Evolutionary conservation across 441 rosid species (phyloP).

Genomic region (Erodium chrysanthum): DNA sequence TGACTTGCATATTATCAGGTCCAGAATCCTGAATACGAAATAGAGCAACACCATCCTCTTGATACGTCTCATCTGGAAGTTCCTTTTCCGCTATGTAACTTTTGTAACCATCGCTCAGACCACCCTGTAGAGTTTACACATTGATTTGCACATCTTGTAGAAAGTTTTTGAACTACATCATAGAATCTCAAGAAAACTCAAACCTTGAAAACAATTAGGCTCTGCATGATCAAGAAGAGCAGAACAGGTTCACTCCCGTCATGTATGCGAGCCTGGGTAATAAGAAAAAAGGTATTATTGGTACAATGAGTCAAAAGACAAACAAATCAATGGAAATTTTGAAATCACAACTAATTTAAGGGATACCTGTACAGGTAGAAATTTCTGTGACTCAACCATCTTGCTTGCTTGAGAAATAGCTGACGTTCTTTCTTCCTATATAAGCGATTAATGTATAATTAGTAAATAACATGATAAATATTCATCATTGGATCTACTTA

Average conservation of each 20-base stretch:
- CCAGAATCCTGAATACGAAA: slow-evolving; percentile 91
- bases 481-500: no score
- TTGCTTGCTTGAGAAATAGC: slow-evolving; percentile 62
- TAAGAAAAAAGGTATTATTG: slow-evolving; percentile 13
- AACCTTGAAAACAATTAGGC: slow-evolving; percentile 83
- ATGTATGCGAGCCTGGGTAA: slow-evolving; percentile 57
- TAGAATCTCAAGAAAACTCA: slow-evolving; percentile 16
- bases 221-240: slow-evolving; percentile 85
- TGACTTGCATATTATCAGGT: slow-evolving; percentile 97
- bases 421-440: slow-evolving; percentile 75
- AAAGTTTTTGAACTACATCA: slow-evolving; percentile 10
- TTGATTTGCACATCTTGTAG: slow-evolving; percentile 11
- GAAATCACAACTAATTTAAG: slow-evolving; percentile 14
- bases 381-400: slow-evolving; percentile 88
- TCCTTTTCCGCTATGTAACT: slow-evolving; percentile 57
- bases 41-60: slow-evolving; percentile 60
- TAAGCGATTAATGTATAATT: not conserved
- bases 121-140: slow-evolving; percentile 49
- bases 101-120: slow-evolving; percentile 73
- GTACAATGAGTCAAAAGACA: not conserved
- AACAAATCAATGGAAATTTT: slow-evolving; percentile 11
- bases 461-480: not conserved
- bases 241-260: slow-evolving; percentile 93
- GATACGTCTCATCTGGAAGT: slow-evolving; percentile 65
- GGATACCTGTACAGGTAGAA: slow-evolving; percentile 66